Evolutionary conservation across 2,329 filamentous ascomycete species (phyloP).

Genomic region (Aspergillus tanneri): DNA sequence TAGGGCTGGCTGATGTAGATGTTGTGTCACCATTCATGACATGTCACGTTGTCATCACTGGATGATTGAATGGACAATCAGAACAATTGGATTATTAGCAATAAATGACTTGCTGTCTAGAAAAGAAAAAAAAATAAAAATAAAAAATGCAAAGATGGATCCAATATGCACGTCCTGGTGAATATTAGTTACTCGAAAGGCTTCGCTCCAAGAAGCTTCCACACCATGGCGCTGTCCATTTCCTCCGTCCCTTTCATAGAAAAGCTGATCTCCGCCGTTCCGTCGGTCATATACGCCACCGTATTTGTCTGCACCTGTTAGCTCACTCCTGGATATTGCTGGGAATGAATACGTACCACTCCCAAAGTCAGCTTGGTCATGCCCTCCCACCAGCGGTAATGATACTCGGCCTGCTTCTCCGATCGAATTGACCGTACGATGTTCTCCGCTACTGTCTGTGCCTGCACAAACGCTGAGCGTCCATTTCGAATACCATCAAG

Average conservation of each 20-base stretch:
- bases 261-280: slow-evolving; percentile 47
- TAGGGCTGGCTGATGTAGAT: neutral
- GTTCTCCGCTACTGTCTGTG: slow-evolving; percentile 55
- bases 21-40: neutral
- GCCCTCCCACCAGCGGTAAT: slow-evolving; percentile 49
- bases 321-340: neutral
- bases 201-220: slow-evolving; percentile 41
- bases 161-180: no score
- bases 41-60: neutral
- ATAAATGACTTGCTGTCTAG: neutral
- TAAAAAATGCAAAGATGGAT: no score
- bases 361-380: slow-evolving; percentile 57
- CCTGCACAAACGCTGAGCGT: slow-evolving; percentile 56
- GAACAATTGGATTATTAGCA: neutral
- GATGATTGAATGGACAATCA: no score
- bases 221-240: slow-evolving; percentile 46
- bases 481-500: slow-evolving; percentile 54
- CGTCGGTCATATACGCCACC: slow-evolving; percentile 47
- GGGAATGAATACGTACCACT: slow-evolving; percentile 42
- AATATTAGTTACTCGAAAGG: slow-evolving; percentile 32
- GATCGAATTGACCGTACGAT: slow-evolving; percentile 51
- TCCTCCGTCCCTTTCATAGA: slow-evolving; percentile 41
- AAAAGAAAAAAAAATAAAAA: no score
- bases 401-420: slow-evolving; percentile 44
- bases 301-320: slow-evolving; percentile 44